Conservation (phyloP, 2,329 filamentous ascomycete genomes). For the Fusarium sp. region DNA sequence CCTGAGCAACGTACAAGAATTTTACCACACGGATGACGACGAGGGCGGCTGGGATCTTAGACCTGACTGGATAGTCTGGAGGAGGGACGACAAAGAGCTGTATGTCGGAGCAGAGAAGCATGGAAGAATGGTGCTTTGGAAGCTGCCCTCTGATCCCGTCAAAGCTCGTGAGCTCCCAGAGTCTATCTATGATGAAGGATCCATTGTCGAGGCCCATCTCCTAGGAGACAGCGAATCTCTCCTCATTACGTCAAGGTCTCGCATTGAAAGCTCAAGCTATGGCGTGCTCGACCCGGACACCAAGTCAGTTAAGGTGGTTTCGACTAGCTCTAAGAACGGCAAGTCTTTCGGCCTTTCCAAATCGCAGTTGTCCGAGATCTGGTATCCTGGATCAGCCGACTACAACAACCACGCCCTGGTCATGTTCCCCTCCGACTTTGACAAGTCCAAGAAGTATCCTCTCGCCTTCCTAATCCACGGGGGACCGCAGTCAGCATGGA, state of each 20-base stretch:
- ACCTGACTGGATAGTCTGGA: conserved; percentile 72
- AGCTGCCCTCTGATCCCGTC: conserved; percentile 69
- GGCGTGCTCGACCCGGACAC: conserved; percentile 68
- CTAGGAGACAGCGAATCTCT: conserved; percentile 66
- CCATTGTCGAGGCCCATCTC: conserved; percentile 67
- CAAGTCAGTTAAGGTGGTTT: conserved; percentile 63
- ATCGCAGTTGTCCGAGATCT: conserved; percentile 77
- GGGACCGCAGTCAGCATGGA: conserved; percentile 84
- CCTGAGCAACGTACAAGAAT: conserved; percentile 72
- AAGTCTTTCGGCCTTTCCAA: conserved; percentile 76
- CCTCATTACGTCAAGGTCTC: conserved; percentile 77
- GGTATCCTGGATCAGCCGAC: conserved; percentile 75
- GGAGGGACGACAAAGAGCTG: conserved; percentile 72
- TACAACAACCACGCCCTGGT: conserved; percentile 80
- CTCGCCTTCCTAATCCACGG: conserved; percentile 87
- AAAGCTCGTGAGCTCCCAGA: conserved; percentile 65
- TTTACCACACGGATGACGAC: conserved; percentile 74
- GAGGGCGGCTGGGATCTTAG: conserved; percentile 74
- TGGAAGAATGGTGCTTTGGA: conserved; percentile 75
- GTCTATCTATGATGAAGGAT: conserved; percentile 68
- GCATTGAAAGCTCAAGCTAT: conserved; percentile 82
- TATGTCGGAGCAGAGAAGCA: conserved; percentile 83
- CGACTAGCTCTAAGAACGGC: conserved; percentile 77
- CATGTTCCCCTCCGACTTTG: conserved; percentile 77
- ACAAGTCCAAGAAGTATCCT: conserved; percentile 81